A percentile compares a stretch with the other conserved stretches of the same genome.
phyloP scores from a whole-genome alignment of 2,329 filamentous ascomycete species.

The Colletotrichum lentis region DNA sequence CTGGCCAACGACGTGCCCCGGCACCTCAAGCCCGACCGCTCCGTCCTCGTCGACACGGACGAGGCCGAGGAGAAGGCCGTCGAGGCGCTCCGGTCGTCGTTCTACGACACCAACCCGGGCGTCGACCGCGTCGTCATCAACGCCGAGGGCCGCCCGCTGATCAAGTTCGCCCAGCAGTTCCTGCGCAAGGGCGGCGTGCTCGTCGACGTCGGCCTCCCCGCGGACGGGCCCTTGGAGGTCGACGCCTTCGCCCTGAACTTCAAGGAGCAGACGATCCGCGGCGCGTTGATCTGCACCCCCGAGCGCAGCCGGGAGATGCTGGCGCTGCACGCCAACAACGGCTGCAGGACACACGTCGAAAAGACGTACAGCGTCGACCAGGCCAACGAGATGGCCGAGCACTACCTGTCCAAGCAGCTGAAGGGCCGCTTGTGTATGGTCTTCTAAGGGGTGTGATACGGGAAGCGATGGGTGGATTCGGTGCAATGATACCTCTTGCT shows the following conservation, averaged over 20 bases:
- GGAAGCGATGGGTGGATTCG: not conserved
- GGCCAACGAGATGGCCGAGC: constrained; percentile 37
- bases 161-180: constrained; percentile 38
- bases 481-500: not conserved
- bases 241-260: constrained; percentile 39
- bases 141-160: constrained; percentile 27
- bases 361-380: constrained; percentile 37
- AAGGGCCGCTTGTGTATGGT: constrained; percentile 39
- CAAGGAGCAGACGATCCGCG: constrained; percentile 39
- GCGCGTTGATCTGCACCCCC: constrained; percentile 38
- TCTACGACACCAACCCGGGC: constrained; percentile 38
- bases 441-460: constrained; percentile 21
- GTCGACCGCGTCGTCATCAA: constrained; percentile 40
- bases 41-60: constrained; percentile 31
- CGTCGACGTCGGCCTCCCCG: constrained; percentile 36
- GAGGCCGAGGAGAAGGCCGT: constrained; percentile 26
- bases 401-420: constrained; percentile 36
- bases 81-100: constrained; percentile 31
- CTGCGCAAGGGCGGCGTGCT: constrained; percentile 37
- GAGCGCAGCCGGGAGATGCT: constrained; percentile 39
- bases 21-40: constrained; percentile 35
- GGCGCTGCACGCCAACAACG: constrained; percentile 36
- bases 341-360: constrained; percentile 36
- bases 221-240: constrained; percentile 37
- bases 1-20: constrained; percentile 33